These are phyloP conservation scores for Neurospora hispaniola DNA, from an alignment of 495 filamentous ascomycete species.

Conservation along the genomic window DNA sequence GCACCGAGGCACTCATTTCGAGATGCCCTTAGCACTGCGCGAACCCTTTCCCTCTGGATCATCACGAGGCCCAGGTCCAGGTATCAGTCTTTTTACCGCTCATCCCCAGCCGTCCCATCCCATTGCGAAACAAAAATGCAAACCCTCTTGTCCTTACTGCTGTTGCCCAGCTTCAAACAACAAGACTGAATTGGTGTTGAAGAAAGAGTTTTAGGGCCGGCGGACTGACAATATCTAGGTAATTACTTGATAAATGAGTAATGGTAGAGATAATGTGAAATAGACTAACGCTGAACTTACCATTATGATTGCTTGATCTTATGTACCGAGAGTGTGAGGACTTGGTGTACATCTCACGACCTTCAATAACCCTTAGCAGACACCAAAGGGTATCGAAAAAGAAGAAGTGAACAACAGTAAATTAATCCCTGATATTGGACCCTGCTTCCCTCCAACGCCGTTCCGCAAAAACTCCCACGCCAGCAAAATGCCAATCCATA, in stretches of 20 bases:
- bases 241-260: background rate
- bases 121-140: too few species aligned
- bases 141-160: background rate
- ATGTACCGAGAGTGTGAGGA: background rate
- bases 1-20: too few species aligned
- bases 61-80: too few species aligned
- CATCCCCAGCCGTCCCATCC: too few species aligned
- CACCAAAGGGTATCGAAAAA: background rate
- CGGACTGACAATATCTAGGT: background rate
- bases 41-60: too few species aligned
- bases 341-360: background rate
- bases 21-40: too few species aligned
- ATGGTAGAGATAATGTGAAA: background rate
- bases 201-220: accelerated
- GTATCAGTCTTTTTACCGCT: too few species aligned
- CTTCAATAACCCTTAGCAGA: background rate
- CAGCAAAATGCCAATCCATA: background rate
- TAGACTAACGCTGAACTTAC: background rate
- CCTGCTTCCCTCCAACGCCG: background rate
- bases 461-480: background rate
- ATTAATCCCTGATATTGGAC: background rate
- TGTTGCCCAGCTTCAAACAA: background rate
- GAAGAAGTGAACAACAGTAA: background rate
- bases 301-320: background rate
- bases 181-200: background rate